Evolutionary conservation across 768 basidiomycete species (phyloP), one percentile per base, ranked within the genome.

Genomic region (Cyclocybe aegerita): DNA sequence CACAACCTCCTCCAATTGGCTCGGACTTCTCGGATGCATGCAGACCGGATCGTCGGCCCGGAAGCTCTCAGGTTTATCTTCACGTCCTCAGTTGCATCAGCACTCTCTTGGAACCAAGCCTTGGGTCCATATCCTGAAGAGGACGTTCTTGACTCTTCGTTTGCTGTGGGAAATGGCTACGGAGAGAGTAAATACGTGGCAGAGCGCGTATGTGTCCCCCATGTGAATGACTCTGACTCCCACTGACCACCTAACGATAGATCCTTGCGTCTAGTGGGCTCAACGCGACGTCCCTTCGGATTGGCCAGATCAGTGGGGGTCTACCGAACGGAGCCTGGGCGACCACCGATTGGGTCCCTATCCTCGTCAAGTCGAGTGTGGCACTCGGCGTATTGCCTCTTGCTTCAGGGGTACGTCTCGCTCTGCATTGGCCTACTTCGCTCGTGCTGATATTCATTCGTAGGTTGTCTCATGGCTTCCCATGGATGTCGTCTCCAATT

Each of bases 1-100:
- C 67, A 71, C 4, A 70, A 74, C 39, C 56, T 72, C 23, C 59
- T 71, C 12, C 71, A 76, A 48, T 63, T 81, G n/a, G 67, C 70
- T 1, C 65, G 68, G 23, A 23, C 23, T 0, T 59, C 59, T 4
- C 71, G 70, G 31, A 54, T 39, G 4, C 56, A 46, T 37, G 32
- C 53, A 1, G 4, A 23, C 23, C 23, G 23, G 23, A 23, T 23
- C 23, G 5, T 23, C 23, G 23, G 23, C 23, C 23, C 23, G 23
- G 23, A 34, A 33, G 63, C 64, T n/a, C 60, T 71, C 1, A 65
- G 66, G 11, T 62, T 78, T 46, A 43, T 77, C 35, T 80, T 77
- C 52, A 72, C 70, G 4, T 67, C 65, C 10, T 68, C 70, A 7
- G 55, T 69, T n/a, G 60, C 63, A 1, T 56, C 61, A 9, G 61